Evolutionary conservation across 2,329 filamentous ascomycete species (phyloP).

Genomic region (Beauveria sp.): DNA sequence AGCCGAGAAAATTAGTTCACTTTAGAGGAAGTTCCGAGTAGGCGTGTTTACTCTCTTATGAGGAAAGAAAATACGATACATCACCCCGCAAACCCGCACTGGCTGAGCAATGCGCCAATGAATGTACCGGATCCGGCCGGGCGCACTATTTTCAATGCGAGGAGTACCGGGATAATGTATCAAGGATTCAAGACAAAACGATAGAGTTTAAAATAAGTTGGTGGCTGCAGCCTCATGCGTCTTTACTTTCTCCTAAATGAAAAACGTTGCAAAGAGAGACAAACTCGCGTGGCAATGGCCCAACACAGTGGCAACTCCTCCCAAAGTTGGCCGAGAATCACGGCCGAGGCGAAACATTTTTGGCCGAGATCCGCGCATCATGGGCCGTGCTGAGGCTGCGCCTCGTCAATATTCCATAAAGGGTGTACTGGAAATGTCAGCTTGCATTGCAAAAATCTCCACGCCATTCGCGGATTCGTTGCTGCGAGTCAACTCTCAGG

Average conservation of each 20-base stretch:
- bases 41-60: no score
- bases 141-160: neutral
- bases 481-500: neutral
- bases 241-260: neutral
- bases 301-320: no score
- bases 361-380: neutral
- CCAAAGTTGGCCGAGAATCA: neutral
- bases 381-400: neutral
- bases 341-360: neutral
- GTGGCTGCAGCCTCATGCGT: neutral
- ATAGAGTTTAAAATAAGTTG: neutral
- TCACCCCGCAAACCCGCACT: neutral
- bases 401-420: constrained; percentile 1
- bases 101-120: neutral
- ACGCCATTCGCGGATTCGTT: neutral
- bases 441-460: neutral
- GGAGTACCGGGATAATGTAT: neutral
- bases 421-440: neutral
- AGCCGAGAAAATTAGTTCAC: no score
- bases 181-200: neutral
- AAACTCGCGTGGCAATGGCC: no score
- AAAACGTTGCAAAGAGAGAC: no score
- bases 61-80: no score
- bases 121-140: neutral
- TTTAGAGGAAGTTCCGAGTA: no score